Conservation (phyloP, 2,329 filamentous ascomycete genomes). For the Fusarium sp. region DNA sequence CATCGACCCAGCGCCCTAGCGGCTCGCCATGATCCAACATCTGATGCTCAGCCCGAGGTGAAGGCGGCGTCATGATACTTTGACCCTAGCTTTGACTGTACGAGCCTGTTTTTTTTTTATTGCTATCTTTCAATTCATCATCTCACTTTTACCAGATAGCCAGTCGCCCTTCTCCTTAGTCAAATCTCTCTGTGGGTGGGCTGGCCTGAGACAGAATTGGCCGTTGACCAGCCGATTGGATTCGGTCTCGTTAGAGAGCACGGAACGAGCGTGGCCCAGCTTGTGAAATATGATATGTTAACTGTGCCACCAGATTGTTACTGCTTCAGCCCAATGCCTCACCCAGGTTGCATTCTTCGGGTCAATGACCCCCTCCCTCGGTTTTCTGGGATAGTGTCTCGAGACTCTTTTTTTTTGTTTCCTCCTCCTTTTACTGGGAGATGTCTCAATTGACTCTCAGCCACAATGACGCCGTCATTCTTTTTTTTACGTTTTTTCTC, state of each 20-base stretch:
- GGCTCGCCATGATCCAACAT: slow-evolving; percentile 30
- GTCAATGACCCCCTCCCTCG: slow-evolving; percentile 20
- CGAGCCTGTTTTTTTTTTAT: slow-evolving; percentile 29
- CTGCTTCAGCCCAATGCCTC: slow-evolving; percentile 2
- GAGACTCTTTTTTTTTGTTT: background rate
- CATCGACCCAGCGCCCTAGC: slow-evolving; percentile 4
- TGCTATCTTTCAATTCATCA: background rate
- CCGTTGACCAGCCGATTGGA: slow-evolving; percentile 37
- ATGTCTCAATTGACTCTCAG: slow-evolving; percentile 3
- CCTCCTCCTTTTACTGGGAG: background rate
- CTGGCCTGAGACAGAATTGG: slow-evolving; percentile 30
- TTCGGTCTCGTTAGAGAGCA: slow-evolving; percentile 13
- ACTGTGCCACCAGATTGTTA: slow-evolving; percentile 7
- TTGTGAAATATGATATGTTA: slow-evolving; percentile 32
- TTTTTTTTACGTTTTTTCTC: background rate
- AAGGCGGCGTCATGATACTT: slow-evolving; percentile 43
- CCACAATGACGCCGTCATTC: background rate
- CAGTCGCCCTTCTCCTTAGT: background rate
- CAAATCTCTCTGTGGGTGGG: slow-evolving; percentile 21
- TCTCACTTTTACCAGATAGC: slow-evolving; percentile 4
- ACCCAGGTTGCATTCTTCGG: slow-evolving; percentile 30
- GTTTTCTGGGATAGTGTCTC: slow-evolving; percentile 10
- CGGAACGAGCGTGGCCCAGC: slow-evolving; percentile 18
- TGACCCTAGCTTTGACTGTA: slow-evolving; percentile 30
- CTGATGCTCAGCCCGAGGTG: slow-evolving; percentile 35